These are phyloP conservation scores for Pilobolus umbonatus DNA, from an alignment of 192 early-diverging fungal species.

Conservation along the genomic window DNA sequence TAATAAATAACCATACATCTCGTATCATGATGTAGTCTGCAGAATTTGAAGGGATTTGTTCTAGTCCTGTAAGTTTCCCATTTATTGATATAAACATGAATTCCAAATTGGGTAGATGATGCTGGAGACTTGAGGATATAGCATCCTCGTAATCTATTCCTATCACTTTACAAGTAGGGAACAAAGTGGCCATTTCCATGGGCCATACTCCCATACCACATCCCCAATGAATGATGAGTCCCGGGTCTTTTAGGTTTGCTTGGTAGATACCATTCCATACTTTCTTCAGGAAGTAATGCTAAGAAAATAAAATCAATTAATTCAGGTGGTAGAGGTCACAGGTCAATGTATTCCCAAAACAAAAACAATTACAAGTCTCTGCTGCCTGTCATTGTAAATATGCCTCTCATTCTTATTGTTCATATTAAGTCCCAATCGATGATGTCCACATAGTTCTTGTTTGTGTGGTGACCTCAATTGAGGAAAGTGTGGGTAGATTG, in stretches of 20 bases:
- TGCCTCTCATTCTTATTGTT: too few relatives aligned
- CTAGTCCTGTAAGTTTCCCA: slow-evolving; percentile 12
- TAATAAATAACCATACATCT: slow-evolving; percentile 15
- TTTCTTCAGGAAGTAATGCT: slow-evolving; percentile 31
- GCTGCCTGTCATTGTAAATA: slow-evolving; percentile 16
- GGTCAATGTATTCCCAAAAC: background rate
- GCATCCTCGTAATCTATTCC: slow-evolving; percentile 10
- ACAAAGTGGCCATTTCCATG: slow-evolving; percentile 26
- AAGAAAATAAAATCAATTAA: background rate
- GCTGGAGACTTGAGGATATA: background rate
- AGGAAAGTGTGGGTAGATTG: too few relatives aligned
- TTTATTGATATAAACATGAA: slow-evolving; percentile 1
- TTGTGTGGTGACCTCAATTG: too few relatives aligned
- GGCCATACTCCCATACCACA: slow-evolving; percentile 30
- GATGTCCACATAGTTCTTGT: too few relatives aligned
- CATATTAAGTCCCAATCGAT: too few relatives aligned
- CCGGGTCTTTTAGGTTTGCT: slow-evolving; percentile 13
- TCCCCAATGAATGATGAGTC: slow-evolving; percentile 21
- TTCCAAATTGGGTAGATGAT: slow-evolving; percentile 1
- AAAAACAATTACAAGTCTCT: slow-evolving; percentile 1
- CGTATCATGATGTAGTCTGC: slow-evolving; percentile 20
- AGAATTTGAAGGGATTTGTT: background rate
- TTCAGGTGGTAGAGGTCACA: background rate
- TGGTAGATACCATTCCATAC: slow-evolving; percentile 10
- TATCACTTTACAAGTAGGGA: slow-evolving; percentile 16